Percentiles rank a stretch among this genome's conserved stretches.
These are phyloP conservation scores for Entomortierella parvispora DNA, from an alignment of 192 early-diverging fungal genomes.

Conservation along the genomic window DNA sequence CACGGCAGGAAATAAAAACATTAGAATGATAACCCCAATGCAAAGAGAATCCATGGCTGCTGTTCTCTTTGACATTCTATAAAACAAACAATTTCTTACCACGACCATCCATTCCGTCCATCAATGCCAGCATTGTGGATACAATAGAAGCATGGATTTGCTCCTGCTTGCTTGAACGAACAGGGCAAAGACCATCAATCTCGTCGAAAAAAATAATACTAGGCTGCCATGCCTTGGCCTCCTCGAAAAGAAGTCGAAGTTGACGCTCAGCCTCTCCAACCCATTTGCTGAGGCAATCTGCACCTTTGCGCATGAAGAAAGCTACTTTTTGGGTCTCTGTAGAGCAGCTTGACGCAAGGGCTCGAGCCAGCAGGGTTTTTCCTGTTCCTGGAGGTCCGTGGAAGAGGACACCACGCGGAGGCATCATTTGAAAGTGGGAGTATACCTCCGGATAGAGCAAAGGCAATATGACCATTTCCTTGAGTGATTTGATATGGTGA, in stretches of 20 bases:
- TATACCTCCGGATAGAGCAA: slow-evolving; percentile 78
- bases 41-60: slow-evolving; percentile 11
- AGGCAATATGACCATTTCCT: slow-evolving; percentile 84
- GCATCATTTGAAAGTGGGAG: slow-evolving; percentile 61
- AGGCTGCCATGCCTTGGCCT: slow-evolving; percentile 75
- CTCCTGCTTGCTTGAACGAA: slow-evolving; percentile 70
- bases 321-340: slow-evolving; percentile 62
- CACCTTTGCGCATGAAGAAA: slow-evolving; percentile 79
- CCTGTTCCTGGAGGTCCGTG: slow-evolving; percentile 77
- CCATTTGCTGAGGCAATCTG: slow-evolving; percentile 79
- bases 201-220: slow-evolving; percentile 86
- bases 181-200: slow-evolving; percentile 80
- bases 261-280: slow-evolving; percentile 79
- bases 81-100: slow-evolving; percentile 12
- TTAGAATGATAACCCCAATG: neutral
- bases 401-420: slow-evolving; percentile 76
- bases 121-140: slow-evolving; percentile 76
- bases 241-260: slow-evolving; percentile 72
- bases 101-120: slow-evolving; percentile 76
- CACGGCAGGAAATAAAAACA: neutral
- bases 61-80: neutral
- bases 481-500: slow-evolving; percentile 67
- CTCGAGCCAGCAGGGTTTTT: slow-evolving; percentile 76
- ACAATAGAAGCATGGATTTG: slow-evolving; percentile 78
- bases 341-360: slow-evolving; percentile 55